Conservation (phyloP, 345 rosid species). For the Salix koriyanagi region DNA sequence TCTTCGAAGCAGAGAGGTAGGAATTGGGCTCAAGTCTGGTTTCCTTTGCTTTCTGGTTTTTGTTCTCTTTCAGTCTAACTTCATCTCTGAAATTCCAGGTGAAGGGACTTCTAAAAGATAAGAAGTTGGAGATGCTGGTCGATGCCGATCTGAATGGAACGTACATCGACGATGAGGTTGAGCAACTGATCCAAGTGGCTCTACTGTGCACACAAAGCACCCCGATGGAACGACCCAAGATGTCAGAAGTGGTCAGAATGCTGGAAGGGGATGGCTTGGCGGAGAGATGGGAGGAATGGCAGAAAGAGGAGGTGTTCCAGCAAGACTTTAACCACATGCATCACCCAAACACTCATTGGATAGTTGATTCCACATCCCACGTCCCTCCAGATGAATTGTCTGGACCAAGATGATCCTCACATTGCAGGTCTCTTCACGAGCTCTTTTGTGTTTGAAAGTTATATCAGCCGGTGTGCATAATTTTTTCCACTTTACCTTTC, state of each 20-base stretch:
- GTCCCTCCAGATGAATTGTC: conserved; percentile 65
- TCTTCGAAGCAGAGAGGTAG: neutral
- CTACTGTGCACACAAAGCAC: conserved; percentile 75
- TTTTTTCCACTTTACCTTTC: neutral
- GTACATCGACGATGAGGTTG: conserved; percentile 63
- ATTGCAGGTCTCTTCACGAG: neutral
- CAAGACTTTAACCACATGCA: conserved; percentile 45
- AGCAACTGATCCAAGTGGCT: conserved; percentile 80
- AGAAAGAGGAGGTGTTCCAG: conserved; percentile 68
- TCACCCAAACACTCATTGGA: conserved; percentile 47
- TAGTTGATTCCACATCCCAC: conserved; percentile 55
- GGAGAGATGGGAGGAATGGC: conserved; percentile 95
- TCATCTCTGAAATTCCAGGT: conserved; percentile 47
- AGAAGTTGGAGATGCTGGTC: conserved; percentile 66
- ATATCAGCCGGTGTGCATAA: conserved; percentile 35
- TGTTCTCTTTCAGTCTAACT: neutral
- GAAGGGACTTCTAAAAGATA: conserved; percentile 82
- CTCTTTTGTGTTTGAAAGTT: conserved; percentile 19
- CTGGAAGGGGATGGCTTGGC: conserved; percentile 91
- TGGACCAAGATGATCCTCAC: conserved; percentile 67
- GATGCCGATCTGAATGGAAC: conserved; percentile 59
- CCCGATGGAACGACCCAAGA: conserved; percentile 79
- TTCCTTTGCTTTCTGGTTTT: neutral
- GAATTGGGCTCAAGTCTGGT: neutral
- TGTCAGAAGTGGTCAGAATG: conserved; percentile 94